These are phyloP conservation scores for Calonectria multiphialidica DNA, from an alignment of 2,329 filamentous ascomycete genomes.

Conservation along the genomic window DNA sequence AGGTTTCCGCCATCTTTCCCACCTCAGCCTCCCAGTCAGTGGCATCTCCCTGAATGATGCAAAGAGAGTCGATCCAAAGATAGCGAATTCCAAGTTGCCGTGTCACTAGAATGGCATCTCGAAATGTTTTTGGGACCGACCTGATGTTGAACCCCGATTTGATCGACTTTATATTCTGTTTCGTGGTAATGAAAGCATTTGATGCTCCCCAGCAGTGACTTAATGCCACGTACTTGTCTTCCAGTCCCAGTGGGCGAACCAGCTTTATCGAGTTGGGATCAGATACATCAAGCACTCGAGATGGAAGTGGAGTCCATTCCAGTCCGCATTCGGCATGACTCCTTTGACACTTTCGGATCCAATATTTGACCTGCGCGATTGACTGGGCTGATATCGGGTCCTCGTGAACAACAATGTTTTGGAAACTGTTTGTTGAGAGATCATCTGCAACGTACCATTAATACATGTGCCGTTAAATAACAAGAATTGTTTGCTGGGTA, in stretches of 20 bases:
- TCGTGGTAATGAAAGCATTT: background rate
- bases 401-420: conserved; percentile 10
- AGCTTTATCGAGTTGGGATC: conserved; percentile 8
- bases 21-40: conserved; percentile 11
- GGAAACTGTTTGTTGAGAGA: background rate
- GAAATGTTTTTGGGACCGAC: background rate
- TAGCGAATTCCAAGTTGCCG: conserved; percentile 10
- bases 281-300: conserved; percentile 2
- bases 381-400: conserved; percentile 7
- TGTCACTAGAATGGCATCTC: conserved; percentile 11
- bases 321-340: background rate
- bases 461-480: background rate
- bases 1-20: conserved; percentile 8
- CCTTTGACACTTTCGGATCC: conserved; percentile 4
- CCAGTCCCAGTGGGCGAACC: conserved; percentile 3
- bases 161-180: conserved; percentile 4
- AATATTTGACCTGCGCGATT: conserved; percentile 8
- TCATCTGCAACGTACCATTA: background rate
- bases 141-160: conserved; percentile 8
- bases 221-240: conserved; percentile 14
- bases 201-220: conserved; percentile 8
- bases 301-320: conserved; percentile 10
- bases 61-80: conserved; percentile 11
- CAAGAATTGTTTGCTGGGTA: background rate
- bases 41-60: conserved; percentile 8